Evolutionary conservation across 164 flowering plant genomes (phyloP).

Genomic region (Dillenia suffruticosa): DNA sequence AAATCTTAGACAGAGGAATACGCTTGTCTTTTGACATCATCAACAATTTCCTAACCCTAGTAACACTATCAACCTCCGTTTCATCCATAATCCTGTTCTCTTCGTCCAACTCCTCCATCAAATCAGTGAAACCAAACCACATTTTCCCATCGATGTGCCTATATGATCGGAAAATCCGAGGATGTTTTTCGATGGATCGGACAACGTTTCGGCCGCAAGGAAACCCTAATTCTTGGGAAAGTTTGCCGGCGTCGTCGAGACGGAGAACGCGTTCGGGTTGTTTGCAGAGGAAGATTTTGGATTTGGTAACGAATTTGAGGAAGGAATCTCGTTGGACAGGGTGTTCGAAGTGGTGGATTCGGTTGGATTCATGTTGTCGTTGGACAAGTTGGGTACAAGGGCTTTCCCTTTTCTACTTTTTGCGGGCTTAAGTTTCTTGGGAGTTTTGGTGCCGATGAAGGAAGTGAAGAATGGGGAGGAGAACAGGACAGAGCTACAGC

Average conservation of each 20-base stretch:
- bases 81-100: conserved; percentile 40
- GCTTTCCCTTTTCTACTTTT: conserved; percentile 46
- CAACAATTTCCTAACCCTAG: conserved; percentile 60
- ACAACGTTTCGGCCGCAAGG: conserved; percentile 78
- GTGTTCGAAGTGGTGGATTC: conserved; percentile 45
- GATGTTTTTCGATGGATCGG: conserved; percentile 49
- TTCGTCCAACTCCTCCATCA: conserved; percentile 57
- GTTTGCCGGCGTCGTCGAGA: conserved; percentile 76
- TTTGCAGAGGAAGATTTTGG: conserved; percentile 55
- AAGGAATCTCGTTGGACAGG: conserved; percentile 43
- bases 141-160: conserved; percentile 68
- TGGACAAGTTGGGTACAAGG: conserved; percentile 57
- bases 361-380: conserved; percentile 31
- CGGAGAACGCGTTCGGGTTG: conserved; percentile 63
- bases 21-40: conserved; percentile 84
- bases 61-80: conserved; percentile 65
- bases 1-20: conserved; percentile 70
- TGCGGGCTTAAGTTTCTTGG: conserved; percentile 36
- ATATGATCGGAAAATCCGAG: conserved; percentile 47
- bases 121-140: conserved; percentile 76
- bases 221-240: conserved; percentile 70
- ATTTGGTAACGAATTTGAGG: conserved; percentile 52
- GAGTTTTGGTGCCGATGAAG: conserved; percentile 63
- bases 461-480: conserved; percentile 55
- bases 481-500: conserved; percentile 9